These are phyloP conservation scores for Arabidopsis lyrata DNA, from an alignment of 441 rosid species.

Conservation along the genomic window DNA sequence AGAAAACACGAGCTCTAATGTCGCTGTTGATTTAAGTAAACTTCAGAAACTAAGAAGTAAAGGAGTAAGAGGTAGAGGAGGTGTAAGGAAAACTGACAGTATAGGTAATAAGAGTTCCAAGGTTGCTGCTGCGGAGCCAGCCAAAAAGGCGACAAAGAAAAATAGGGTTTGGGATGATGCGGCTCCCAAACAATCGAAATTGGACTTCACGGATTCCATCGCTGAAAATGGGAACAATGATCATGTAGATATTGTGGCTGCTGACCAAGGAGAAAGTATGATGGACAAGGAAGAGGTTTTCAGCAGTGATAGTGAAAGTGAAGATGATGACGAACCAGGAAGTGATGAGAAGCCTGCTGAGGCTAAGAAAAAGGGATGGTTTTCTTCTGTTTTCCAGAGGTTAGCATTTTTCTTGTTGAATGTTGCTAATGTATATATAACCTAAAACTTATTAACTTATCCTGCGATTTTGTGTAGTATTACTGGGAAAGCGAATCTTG, in stretches of 20 bases:
- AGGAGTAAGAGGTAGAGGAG: constrained; percentile 66
- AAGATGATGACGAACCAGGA: constrained; percentile 70
- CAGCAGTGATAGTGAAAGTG: constrained; percentile 86
- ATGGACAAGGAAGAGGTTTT: constrained; percentile 94
- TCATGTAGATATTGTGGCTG: constrained; percentile 67
- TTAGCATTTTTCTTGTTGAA: constrained; percentile 41
- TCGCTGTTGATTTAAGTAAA: constrained; percentile 85
- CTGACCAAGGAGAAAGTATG: constrained; percentile 96
- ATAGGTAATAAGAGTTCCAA: constrained; percentile 73
- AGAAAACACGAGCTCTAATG: constrained; percentile 75
- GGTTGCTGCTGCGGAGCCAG: constrained; percentile 57
- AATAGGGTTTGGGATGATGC: constrained; percentile 96
- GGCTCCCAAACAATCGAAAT: constrained; percentile 61
- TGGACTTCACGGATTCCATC: constrained; percentile 84
- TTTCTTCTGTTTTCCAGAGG: constrained; percentile 97
- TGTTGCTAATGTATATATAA: background rate
- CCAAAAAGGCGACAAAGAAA: constrained; percentile 79
- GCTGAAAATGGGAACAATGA: constrained; percentile 55
- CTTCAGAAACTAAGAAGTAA: constrained; percentile 80
- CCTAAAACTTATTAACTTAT: constrained; percentile 9
- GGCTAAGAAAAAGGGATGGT: constrained; percentile 90
- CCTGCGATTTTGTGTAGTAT: constrained; percentile 58
- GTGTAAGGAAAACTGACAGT: constrained; percentile 81
- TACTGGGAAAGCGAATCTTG: constrained; percentile 97
- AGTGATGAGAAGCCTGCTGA: constrained; percentile 75